Percentiles rank a stretch among this genome's conserved stretches.
Evolutionary conservation across 2,329 filamentous ascomycete species (phyloP).

Genomic region (Calonectria pteridis): DNA sequence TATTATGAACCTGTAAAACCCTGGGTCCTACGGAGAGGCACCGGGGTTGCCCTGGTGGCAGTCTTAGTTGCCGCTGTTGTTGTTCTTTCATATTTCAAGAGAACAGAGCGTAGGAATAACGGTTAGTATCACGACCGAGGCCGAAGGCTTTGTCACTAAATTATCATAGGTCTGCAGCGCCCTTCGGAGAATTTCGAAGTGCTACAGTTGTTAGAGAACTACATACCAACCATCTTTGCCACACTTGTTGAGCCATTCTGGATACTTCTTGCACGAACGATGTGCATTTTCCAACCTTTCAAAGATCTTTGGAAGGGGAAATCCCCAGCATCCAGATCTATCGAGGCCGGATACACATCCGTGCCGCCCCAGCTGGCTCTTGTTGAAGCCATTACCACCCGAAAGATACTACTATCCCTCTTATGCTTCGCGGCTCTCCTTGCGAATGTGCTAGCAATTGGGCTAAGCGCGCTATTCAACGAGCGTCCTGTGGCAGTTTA

Average conservation of each 20-base stretch:
- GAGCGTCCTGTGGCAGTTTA: not conserved
- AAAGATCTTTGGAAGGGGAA: slow-evolving; percentile 8
- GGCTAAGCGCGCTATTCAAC: slow-evolving; percentile 15
- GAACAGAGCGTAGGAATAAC: not conserved
- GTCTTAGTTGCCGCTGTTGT: not conserved
- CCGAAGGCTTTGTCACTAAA: too few species aligned
- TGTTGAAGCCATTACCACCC: not conserved
- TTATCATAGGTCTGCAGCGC: not conserved
- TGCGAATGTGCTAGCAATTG: slow-evolving; percentile 8
- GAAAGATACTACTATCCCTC: not conserved
- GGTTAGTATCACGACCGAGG: too few species aligned
- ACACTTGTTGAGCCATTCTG: slow-evolving; percentile 19
- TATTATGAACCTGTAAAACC: slow-evolving; percentile 21
- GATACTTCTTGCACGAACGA: slow-evolving; percentile 6
- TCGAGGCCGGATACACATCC: slow-evolving; percentile 2
- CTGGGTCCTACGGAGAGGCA: not conserved
- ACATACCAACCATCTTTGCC: slow-evolving; percentile 17
- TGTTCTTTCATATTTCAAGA: slow-evolving; percentile 10
- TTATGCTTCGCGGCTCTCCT: slow-evolving; percentile 8
- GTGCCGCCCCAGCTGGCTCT: slow-evolving; percentile 16
- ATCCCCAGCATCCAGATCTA: not conserved
- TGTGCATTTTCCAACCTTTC: slow-evolving; percentile 23
- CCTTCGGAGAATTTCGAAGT: slow-evolving; percentile 19
- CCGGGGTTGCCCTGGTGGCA: not conserved
- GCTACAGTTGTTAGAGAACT: slow-evolving; percentile 7